Base-by-base conservation (phyloP, 2,329 filamentous ascomycete genomes). In the Colletotrichum cereale region DNA sequence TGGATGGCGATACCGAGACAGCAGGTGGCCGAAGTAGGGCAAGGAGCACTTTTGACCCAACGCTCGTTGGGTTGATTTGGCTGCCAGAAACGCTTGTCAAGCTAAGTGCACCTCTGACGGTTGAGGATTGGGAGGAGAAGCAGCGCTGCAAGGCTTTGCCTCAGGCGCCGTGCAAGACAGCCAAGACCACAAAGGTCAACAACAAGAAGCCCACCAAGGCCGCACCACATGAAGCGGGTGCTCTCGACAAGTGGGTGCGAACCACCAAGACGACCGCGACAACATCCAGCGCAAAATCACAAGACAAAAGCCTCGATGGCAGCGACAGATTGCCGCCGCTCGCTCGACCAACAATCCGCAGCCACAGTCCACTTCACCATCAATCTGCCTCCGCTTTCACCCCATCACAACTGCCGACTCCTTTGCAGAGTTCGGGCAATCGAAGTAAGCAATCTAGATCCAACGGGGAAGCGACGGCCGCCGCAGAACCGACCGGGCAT, bases 21-120 rank as follows among this genome's bases (percentile, higher is more conserved):
- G 55, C 72, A 7, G 50, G 55, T 5, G n/a, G 65, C 18, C 57
- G 53, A 18, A 67, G 26, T 21, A 66, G 65, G 12, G 55, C 76
- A 26, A 82, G 74, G 47, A 85, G 84, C 64, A 73, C 79, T 0
- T 95, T 92, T 75, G 90, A 95, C 75, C 92, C 94, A 0, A 86
- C 85, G 11, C 86, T 89, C 36, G 83, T 89, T 1, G 89, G 93
- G 50, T 72, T 79, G n/a, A 74, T 76, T 24, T 85, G 83, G 83
- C 76, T 83, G 6, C 74, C 84, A 24, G 83, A 84, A 62, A 74
- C 75, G 7, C 57, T 77, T 21, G 55, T 77, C 40, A 75, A 74
- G 40, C 61, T 77, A 6, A 73, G 75, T 11, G 71, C 72, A 14
- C 76, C 76, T 26, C 61, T 75, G 29, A 60, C 42, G 1, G 66